Evolutionary conservation across 192 early-diverging fungal species (phyloP), one percentile per base, ranked within the genome.

Genomic region (Linnemannia exigua): DNA sequence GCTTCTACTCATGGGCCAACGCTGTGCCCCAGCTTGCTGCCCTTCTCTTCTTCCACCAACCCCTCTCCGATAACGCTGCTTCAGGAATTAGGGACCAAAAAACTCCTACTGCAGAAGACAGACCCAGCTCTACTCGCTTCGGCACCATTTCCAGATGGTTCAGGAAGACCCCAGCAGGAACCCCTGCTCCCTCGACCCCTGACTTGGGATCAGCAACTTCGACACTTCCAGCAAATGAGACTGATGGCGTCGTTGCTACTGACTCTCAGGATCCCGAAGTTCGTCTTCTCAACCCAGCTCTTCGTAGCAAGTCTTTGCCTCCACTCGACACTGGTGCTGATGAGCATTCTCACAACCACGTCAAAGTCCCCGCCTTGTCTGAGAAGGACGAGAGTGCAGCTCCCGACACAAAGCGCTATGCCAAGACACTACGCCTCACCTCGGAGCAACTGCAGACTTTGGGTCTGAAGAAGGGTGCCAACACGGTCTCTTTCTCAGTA

Each of bases 401-500:
- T 0, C 77, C 67, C 15, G 71, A 74, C 17, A 44, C 63, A 14
- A 87, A 90, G 75, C 88, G 90, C 51, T 97, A 96, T 72, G 96
- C 96, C 46, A 99, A 99, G 88, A 94, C 96, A 0, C 88, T 99
- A 51, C 92, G 98, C 20, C 88, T 99, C 74, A 98, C 96, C 1
- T 97, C 96, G 5, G 97, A 96, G 41, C 98, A 99, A 82, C 88
- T 99, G 52, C 92, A 94, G 81, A 87, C 88, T 15, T 88, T 99
- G 51, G 91, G 93, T 38, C 88, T 99, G 66, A 91, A 95, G 48
- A 93, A 94, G 44, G 98, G 98, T 6, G 91, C 94, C 68, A 99
- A 99, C 87, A 94, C 94, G 25, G 93, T 99, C 71, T 92, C 94
- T 47, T 99, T 99, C 79, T 92, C 95, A 0, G 97, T 99, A 6